Base-by-base conservation (phyloP, 805 yeast genomes). In the Nakazawaea laoshanensis region DNA sequence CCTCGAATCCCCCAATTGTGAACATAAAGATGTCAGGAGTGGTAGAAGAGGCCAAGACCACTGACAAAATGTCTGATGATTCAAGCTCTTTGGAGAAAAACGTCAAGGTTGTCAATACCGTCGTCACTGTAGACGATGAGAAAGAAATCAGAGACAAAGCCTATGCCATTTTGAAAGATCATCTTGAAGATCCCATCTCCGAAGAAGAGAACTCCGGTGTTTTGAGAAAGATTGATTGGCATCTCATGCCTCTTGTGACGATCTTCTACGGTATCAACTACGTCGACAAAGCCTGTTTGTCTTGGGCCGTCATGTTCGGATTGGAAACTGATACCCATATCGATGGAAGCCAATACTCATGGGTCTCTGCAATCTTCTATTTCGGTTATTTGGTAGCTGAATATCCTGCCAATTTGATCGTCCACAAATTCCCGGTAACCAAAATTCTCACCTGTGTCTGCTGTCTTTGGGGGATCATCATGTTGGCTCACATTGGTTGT, bases 371-470 rank as follows among this genome's bases (percentile, higher is more conserved):
- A 1, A 65, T 73, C 7, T 77, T 76, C 42, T 76, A 75, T 45
- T 49, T 78, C 25, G 88, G 85, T 2, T 80, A 79, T 48, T 50
- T 80, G 29, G 61, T 60, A 11, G 72, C 71, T 43, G 78, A 74
- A 42, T 55, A 69, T 32, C 78, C 79, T 2, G 65, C 71, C 29
- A 55, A 42, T 27, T 43, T 48, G 21, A 14, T 52, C 11, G 43
- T 59, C 26, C 66, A 59, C 37, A 55, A 43, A 27, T 45, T 51
- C 16, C 64, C 66, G 3, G 48, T 59, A 27, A 50, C 53, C 7
- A 34, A 34, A 21, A 29, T 34, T 14, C 23, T 55, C 8, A 43
- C 60, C 10, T 42, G 53, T 9, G 30, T 42, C 12, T 50, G 52
- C 26, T 45, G 57, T 25, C 24, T 45, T 13, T 62, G 67, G 66